These are phyloP conservation scores for Luzula sylvatica DNA, from an alignment of 176 grass and related monocot genomes.

Conservation along the genomic window DNA sequence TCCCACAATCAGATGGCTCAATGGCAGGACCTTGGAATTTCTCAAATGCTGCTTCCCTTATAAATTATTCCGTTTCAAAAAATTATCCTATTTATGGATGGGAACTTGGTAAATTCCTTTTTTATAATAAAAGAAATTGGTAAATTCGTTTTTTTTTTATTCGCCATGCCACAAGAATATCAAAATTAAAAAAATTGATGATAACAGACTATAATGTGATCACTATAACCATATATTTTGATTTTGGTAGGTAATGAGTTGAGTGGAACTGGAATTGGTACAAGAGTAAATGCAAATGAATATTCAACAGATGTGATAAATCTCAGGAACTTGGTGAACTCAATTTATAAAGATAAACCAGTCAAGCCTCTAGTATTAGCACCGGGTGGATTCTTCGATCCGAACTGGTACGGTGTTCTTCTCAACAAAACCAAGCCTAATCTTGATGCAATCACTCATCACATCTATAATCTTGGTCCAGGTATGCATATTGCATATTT, in stretches of 20 bases:
- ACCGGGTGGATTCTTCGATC: slow-evolving; percentile 87
- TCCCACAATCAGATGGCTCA: slow-evolving; percentile 51
- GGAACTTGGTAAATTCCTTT: slow-evolving; percentile 55
- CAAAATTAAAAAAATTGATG: too few species aligned
- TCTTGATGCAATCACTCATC: slow-evolving; percentile 58
- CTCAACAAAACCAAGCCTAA: slow-evolving; percentile 49
- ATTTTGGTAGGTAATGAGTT: slow-evolving; percentile 64
- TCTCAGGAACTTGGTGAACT: slow-evolving; percentile 42
- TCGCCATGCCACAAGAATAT: too few species aligned
- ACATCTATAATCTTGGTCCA: slow-evolving; percentile 77
- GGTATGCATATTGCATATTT: slow-evolving; percentile 30
- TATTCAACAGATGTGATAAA: slow-evolving; percentile 50
- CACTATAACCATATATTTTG: too few species aligned
- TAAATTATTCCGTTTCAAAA: slow-evolving; percentile 47
- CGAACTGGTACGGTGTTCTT: slow-evolving; percentile 64
- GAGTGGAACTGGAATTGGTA: slow-evolving; percentile 51
- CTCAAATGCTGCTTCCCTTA: slow-evolving; percentile 65
- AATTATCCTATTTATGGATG: slow-evolving; percentile 67
- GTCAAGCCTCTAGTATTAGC: slow-evolving; percentile 46
- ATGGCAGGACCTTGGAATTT: slow-evolving; percentile 70
- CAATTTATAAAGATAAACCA: slow-evolving; percentile 39
- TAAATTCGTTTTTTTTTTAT: too few species aligned
- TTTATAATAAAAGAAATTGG: not conserved
- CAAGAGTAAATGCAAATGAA: slow-evolving; percentile 46
- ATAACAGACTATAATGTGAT: too few species aligned